These are phyloP conservation scores for Trametes villosa DNA, from an alignment of 768 basidiomycete species.

Conservation along the genomic window DNA sequence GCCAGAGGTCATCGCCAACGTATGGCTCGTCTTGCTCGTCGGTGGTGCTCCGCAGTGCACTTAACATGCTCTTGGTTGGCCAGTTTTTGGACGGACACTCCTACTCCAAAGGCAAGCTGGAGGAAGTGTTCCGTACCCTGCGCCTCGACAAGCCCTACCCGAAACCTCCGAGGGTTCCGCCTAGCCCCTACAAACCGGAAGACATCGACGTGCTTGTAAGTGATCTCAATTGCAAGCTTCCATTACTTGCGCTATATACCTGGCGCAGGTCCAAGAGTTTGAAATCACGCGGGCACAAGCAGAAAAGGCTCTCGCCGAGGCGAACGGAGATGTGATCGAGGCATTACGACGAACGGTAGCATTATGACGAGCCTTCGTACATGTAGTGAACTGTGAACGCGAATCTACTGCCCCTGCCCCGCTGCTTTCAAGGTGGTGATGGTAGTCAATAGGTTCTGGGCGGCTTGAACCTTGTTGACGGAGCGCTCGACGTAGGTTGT, in stretches of 20 bases:
- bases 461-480: neutral
- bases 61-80: neutral
- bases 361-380: neutral
- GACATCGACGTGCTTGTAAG: conserved; percentile 69
- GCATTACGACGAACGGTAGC: conserved; percentile 43
- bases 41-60: neutral
- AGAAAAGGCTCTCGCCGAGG: conserved; percentile 58
- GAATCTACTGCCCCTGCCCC: neutral
- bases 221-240: neutral
- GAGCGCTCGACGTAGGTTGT: neutral
- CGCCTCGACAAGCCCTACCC: conserved; percentile 59
- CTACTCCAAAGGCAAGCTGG: conserved; percentile 69
- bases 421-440: neutral
- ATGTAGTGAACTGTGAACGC: neutral
- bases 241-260: neutral
- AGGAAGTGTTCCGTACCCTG: conserved; percentile 62
- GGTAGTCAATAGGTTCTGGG: neutral
- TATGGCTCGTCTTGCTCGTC: conserved; percentile 36
- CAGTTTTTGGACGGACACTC: conserved; percentile 66
- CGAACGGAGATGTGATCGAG: conserved; percentile 56
- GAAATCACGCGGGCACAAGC: conserved; percentile 62
- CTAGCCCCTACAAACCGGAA: conserved; percentile 53
- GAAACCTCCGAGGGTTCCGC: conserved; percentile 48
- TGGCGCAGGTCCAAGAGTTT: conserved; percentile 60
- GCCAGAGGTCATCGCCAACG: conserved; percentile 69